A percentile compares a stretch with the other conserved stretches of the same genome.
These are phyloP conservation scores for Trichoderma pleuroti DNA, from an alignment of 2,329 filamentous ascomycete species.

Conservation along the genomic window DNA sequence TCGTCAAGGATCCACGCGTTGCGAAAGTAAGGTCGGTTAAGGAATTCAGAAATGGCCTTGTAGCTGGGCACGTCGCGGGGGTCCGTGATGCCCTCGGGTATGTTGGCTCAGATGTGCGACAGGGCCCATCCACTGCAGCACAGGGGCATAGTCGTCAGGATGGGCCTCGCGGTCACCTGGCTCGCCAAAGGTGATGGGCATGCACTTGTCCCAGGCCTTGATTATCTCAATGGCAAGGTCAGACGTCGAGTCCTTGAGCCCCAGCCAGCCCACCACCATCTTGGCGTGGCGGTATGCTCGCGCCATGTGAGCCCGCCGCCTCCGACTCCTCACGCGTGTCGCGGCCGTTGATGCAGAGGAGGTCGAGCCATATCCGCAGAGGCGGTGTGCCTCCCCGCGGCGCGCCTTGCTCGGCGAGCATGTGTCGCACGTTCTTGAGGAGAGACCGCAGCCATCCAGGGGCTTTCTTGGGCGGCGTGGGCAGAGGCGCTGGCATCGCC, in stretches of 20 bases:
- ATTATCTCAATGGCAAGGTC: slow-evolving; percentile 28
- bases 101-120: slow-evolving; percentile 26
- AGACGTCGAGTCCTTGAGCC: slow-evolving; percentile 29
- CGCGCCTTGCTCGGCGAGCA: slow-evolving; percentile 13
- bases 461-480: slow-evolving; percentile 22
- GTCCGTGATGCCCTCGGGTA: slow-evolving; percentile 24
- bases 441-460: slow-evolving; percentile 23
- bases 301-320: slow-evolving; percentile 29
- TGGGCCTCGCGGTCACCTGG: slow-evolving; percentile 32
- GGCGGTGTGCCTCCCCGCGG: slow-evolving; percentile 13
- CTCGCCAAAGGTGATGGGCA: slow-evolving; percentile 33
- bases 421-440: slow-evolving; percentile 21
- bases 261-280: slow-evolving; percentile 35
- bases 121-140: slow-evolving; percentile 30
- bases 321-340: slow-evolving; percentile 29
- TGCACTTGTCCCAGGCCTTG: slow-evolving; percentile 29
- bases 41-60: slow-evolving; percentile 28
- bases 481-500: slow-evolving; percentile 16
- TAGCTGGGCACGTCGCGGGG: slow-evolving; percentile 26
- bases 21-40: slow-evolving; percentile 33
- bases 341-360: slow-evolving; percentile 30
- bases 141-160: slow-evolving; percentile 35
- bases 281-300: slow-evolving; percentile 31
- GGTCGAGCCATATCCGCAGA: slow-evolving; percentile 33
- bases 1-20: slow-evolving; percentile 38